A percentile compares a stretch with the other conserved stretches of the same genome.
Evolutionary conservation across 75 land plant genomes (phyloP).

Genomic region (Azolla pinnata): DNA sequence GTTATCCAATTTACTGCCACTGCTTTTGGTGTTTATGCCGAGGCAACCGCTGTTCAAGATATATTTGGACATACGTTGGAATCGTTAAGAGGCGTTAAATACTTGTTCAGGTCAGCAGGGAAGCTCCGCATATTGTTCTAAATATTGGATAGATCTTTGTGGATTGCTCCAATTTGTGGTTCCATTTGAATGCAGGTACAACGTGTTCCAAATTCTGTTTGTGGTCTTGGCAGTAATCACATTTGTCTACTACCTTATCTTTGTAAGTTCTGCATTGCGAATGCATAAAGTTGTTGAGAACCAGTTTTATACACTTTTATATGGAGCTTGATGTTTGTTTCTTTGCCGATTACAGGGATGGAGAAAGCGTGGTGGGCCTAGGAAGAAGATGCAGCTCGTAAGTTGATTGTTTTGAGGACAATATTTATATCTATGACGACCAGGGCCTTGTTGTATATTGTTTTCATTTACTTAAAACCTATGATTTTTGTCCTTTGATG

Average conservation of each 20-base stretch:
- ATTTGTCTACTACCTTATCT: constrained; percentile 61
- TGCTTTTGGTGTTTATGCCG: constrained; percentile 89
- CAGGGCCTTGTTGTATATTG: too few species aligned
- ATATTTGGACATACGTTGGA: constrained; percentile 94
- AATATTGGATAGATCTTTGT: not conserved
- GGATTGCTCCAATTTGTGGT: not conserved
- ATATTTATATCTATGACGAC: too few species aligned
- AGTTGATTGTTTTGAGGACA: too few species aligned
- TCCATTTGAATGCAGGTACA: constrained; percentile 49
- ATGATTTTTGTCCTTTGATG: too few species aligned
- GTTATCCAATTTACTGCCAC: constrained; percentile 92
- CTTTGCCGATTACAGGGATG: too few species aligned
- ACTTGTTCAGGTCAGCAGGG: constrained; percentile 68
- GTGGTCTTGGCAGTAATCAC: constrained; percentile 58
- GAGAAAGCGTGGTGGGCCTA: too few species aligned
- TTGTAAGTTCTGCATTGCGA: constrained; percentile 47
- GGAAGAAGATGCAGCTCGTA: too few species aligned
- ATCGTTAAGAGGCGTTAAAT: constrained; percentile 90
- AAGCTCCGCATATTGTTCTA: not conserved
- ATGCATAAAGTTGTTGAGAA: not conserved
- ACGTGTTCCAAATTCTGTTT: constrained; percentile 81
- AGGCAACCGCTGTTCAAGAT: constrained; percentile 95
- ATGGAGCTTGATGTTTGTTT: not conserved
- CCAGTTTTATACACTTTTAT: not conserved
- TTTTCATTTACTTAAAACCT: too few species aligned